These are phyloP conservation scores for Plasmodium vinckei DNA, from an alignment of 169 alveolate species.

Conservation along the genomic window DNA sequence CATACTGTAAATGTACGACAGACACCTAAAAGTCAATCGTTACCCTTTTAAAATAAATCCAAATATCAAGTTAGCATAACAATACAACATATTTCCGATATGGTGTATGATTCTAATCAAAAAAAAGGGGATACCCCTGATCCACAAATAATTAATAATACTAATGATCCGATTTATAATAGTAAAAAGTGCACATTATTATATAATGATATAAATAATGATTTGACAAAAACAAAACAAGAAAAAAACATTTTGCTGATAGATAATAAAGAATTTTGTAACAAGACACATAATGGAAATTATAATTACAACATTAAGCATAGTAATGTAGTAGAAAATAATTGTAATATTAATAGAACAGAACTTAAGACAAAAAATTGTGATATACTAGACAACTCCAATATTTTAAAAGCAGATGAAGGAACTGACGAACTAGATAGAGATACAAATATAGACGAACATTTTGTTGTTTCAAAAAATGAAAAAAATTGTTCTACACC, in stretches of 20 bases:
- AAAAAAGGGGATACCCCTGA: background rate
- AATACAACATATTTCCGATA: too few species aligned
- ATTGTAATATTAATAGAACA: constrained; percentile 7
- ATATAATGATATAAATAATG: constrained; percentile 10
- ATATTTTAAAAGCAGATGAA: background rate
- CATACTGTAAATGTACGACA: too few species aligned
- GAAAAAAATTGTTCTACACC: too few species aligned
- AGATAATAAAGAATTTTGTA: constrained; percentile 3
- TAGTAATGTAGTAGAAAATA: background rate
- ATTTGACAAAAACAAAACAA: background rate
- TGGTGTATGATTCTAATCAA: too few species aligned
- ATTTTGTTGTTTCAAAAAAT: too few species aligned
- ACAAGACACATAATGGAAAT: background rate
- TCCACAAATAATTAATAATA: background rate
- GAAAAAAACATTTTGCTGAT: background rate
- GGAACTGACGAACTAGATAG: too few species aligned
- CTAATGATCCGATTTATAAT: background rate
- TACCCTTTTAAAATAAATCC: too few species aligned
- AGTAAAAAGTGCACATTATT: background rate
- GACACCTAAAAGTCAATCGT: too few species aligned
- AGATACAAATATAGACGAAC: too few species aligned
- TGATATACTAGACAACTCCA: background rate
- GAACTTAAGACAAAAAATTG: constrained; percentile 7
- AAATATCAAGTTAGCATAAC: too few species aligned
- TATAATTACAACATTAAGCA: background rate